Percentiles rank a stretch among this genome's conserved stretches.
Conservation (phyloP, 177 flowering plant genomes). For the Vitis hybrid region DNA sequence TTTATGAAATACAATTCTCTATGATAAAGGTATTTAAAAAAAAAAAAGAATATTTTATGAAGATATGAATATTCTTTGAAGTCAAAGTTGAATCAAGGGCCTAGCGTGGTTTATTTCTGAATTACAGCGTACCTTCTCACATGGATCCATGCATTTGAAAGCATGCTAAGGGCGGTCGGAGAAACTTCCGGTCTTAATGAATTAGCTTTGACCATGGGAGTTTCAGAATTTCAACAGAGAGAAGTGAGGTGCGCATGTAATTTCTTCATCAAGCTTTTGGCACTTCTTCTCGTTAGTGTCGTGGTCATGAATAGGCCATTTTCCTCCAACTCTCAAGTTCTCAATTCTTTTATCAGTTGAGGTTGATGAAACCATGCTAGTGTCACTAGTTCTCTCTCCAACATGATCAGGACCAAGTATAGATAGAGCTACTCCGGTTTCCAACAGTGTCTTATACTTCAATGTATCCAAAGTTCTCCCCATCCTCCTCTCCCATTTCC, state of each 20-base stretch:
- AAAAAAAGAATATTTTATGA: too few species aligned
- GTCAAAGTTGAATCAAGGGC: too few species aligned
- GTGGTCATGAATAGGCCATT: conserved; percentile 44
- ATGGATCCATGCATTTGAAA: conserved; percentile 69
- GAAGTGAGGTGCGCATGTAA: conserved; percentile 40
- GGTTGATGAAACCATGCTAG: conserved; percentile 10
- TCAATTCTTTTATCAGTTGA: conserved; percentile 25
- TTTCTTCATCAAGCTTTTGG: conserved; percentile 46
- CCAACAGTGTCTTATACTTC: conserved; percentile 32
- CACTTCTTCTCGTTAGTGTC: conserved; percentile 46
- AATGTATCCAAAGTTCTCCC: too few species aligned
- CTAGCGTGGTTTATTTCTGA: neutral
- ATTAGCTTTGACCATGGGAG: conserved; percentile 33
- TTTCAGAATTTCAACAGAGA: conserved; percentile 46
- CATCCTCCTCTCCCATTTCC: too few species aligned
- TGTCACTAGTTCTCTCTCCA: conserved; percentile 32
- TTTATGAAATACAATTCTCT: too few species aligned
- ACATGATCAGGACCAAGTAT: conserved; percentile 56
- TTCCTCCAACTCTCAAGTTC: conserved; percentile 46
- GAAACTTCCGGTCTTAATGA: conserved; percentile 50
- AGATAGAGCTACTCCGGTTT: conserved; percentile 62
- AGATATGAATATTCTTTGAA: too few species aligned
- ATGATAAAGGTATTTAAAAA: too few species aligned
- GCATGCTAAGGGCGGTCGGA: conserved; percentile 73
- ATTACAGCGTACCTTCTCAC: conserved; percentile 54